These are phyloP conservation scores for Hypocrella siamensis DNA, from an alignment of 2,329 filamentous ascomycete species.

Conservation along the genomic window DNA sequence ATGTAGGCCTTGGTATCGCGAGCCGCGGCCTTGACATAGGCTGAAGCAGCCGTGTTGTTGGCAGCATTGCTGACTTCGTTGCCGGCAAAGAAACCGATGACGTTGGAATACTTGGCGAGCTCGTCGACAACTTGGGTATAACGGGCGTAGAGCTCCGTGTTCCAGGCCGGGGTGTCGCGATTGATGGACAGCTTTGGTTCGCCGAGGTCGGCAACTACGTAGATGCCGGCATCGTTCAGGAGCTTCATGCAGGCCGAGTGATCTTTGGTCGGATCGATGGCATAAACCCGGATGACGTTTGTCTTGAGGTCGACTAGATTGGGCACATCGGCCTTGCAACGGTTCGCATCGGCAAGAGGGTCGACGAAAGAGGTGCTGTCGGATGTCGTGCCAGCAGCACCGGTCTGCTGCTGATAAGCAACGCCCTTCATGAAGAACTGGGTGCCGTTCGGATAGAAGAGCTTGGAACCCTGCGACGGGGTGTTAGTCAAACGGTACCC, in stretches of 20 bases:
- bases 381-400: slow-evolving; percentile 34
- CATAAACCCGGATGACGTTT: slow-evolving; percentile 92
- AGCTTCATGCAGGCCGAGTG: slow-evolving; percentile 76
- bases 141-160: slow-evolving; percentile 58
- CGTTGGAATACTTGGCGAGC: slow-evolving; percentile 72
- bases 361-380: slow-evolving; percentile 51
- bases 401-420: slow-evolving; percentile 78
- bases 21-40: slow-evolving; percentile 94
- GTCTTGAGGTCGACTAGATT: slow-evolving; percentile 64
- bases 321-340: slow-evolving; percentile 76
- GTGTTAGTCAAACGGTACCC: neutral
- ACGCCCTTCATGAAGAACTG: slow-evolving; percentile 75
- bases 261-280: slow-evolving; percentile 64
- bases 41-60: slow-evolving; percentile 80
- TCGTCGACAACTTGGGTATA: slow-evolving; percentile 77
- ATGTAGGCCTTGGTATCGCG: slow-evolving; percentile 95
- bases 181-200: slow-evolving; percentile 75
- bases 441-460: slow-evolving; percentile 68
- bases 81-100: slow-evolving; percentile 94
- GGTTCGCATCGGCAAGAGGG: slow-evolving; percentile 56
- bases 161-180: slow-evolving; percentile 65
- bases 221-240: slow-evolving; percentile 77
- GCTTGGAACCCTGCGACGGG: slow-evolving; percentile 51
- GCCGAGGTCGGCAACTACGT: slow-evolving; percentile 81
- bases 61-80: slow-evolving; percentile 88